phyloP scores from a whole-genome alignment of 208 protist species.

The Entamoeba moshkovskii region DNA sequence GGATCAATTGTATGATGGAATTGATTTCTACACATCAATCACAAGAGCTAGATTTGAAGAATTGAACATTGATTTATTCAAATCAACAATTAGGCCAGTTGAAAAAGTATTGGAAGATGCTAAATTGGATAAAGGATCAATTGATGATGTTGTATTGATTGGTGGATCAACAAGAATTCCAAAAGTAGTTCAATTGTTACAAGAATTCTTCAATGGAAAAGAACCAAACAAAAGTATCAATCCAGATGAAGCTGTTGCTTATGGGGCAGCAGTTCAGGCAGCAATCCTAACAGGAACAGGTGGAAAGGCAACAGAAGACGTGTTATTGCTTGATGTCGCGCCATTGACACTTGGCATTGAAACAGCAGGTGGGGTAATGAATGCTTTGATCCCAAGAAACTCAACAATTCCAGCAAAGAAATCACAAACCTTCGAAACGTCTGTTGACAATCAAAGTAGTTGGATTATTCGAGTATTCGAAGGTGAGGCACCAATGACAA shows the following conservation, averaged over 20 bases:
- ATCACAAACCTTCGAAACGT: conserved; percentile 70
- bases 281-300: conserved; percentile 60
- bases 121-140: conserved; percentile 70
- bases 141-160: conserved; percentile 86
- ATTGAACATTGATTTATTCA: conserved; percentile 83
- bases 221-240: conserved; percentile 80
- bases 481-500: conserved; percentile 85
- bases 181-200: conserved; percentile 80
- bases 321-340: conserved; percentile 89
- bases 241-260: conserved; percentile 90
- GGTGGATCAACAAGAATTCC: conserved; percentile 84
- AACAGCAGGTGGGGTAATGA: conserved; percentile 85
- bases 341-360: conserved; percentile 92
- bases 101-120: conserved; percentile 72
- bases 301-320: conserved; percentile 62
- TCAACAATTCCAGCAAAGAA: conserved; percentile 32
- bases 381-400: conserved; percentile 22
- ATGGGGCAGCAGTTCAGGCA: conserved; percentile 87
- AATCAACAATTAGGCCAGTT: conserved; percentile 73
- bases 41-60: conserved; percentile 90
- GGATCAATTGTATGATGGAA: conserved; percentile 78
- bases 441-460: conserved; percentile 62
- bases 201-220: conserved; percentile 83
- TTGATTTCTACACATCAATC: conserved; percentile 76
- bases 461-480: conserved; percentile 83